Conservation (phyloP, 441 rosid genomes). For the Arabidopsis hybrid region DNA sequence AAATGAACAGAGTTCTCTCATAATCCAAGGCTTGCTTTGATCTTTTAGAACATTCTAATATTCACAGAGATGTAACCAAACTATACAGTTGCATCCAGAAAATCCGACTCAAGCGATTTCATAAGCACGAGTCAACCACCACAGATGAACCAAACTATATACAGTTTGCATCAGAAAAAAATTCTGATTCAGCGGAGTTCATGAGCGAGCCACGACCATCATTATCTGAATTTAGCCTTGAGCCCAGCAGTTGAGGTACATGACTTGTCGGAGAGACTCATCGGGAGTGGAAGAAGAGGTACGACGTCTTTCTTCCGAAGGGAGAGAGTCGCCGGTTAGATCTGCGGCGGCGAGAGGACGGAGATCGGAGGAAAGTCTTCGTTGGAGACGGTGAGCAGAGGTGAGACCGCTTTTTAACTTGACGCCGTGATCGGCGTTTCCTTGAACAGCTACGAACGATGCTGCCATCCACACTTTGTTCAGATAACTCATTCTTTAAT, state of each 20-base stretch:
- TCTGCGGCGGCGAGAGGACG: conserved; percentile 53
- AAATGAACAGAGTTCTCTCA: conserved; percentile 28
- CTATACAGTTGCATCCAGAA: conserved; percentile 36
- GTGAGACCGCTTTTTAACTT: conserved; percentile 54
- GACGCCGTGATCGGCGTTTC: conserved; percentile 65
- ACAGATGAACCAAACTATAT: neutral
- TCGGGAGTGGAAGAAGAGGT: conserved; percentile 47
- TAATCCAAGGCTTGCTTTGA: conserved; percentile 23
- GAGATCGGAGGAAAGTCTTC: conserved; percentile 52
- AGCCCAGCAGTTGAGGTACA: conserved; percentile 93
- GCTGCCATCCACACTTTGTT: conserved; percentile 83
- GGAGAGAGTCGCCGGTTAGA: conserved; percentile 8
- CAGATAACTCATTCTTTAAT: conserved; percentile 37
- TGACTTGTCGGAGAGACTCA: conserved; percentile 73
- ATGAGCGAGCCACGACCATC: neutral
- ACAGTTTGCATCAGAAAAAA: neutral
- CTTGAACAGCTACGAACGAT: conserved; percentile 66
- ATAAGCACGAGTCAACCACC: neutral
- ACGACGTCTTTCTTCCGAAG: conserved; percentile 28
- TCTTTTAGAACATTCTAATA: conserved; percentile 15
- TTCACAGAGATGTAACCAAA: conserved; percentile 28
- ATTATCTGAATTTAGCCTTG: conserved; percentile 52
- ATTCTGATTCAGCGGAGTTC: neutral
- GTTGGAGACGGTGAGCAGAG: conserved; percentile 56
- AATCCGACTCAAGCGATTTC: neutral